These are phyloP conservation scores for Leucocoprinus leucothites DNA, from an alignment of 768 basidiomycete genomes.

Conservation along the genomic window DNA sequence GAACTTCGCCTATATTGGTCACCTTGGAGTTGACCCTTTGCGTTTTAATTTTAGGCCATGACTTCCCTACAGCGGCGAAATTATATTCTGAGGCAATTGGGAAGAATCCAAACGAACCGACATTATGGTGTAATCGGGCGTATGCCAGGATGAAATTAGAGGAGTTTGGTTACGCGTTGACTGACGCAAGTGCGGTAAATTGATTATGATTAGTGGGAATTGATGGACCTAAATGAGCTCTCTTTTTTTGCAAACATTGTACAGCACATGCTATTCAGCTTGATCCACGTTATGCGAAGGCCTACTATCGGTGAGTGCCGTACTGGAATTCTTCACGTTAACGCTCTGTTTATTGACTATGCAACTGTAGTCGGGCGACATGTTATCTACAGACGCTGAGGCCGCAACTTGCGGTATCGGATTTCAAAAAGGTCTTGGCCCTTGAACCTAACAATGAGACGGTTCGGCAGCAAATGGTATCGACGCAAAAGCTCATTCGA, in stretches of 20 bases:
- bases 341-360: background rate
- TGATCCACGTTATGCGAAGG: slow-evolving; percentile 89
- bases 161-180: slow-evolving; percentile 88
- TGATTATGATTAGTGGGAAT: background rate
- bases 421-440: slow-evolving; percentile 80
- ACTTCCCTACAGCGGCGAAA: slow-evolving; percentile 72
- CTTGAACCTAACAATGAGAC: slow-evolving; percentile 86
- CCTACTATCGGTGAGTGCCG: slow-evolving; percentile 73
- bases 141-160: slow-evolving; percentile 91
- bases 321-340: background rate
- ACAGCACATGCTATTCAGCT: slow-evolving; percentile 81
- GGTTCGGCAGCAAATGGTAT: slow-evolving; percentile 74
- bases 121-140: slow-evolving; percentile 93
- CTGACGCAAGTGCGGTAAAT: slow-evolving; percentile 71
- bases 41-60: slow-evolving; percentile 43
- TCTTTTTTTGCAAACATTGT: background rate
- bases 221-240: slow-evolving; percentile 3
- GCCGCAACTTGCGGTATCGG: slow-evolving; percentile 79
- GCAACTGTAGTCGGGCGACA: slow-evolving; percentile 66
- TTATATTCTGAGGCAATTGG: slow-evolving; percentile 85
- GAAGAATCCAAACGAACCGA: slow-evolving; percentile 84
- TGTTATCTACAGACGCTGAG: slow-evolving; percentile 89
- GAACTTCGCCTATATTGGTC: background rate
- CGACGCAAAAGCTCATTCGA: slow-evolving; percentile 88
- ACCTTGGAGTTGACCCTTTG: too few relatives aligned